Conservation (phyloP, 192 early-diverging fungal species). For the Coemansia sp. region DNA sequence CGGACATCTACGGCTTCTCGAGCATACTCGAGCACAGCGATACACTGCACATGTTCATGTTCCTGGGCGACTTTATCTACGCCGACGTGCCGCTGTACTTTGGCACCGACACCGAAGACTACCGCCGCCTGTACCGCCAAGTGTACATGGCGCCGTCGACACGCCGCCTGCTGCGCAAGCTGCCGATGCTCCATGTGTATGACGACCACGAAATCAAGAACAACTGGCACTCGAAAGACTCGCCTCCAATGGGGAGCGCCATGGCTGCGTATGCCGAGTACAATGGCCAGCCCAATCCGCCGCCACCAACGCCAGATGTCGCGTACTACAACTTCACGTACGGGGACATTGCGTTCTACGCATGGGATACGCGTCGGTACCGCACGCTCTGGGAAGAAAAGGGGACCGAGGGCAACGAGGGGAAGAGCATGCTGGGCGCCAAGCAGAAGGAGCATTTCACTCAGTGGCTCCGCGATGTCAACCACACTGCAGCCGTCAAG, state of each 20-base stretch:
- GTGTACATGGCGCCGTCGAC: conserved; percentile 46
- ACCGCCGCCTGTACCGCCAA: conserved; percentile 52
- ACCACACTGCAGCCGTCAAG: conserved; percentile 54
- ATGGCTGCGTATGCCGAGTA: conserved; percentile 52
- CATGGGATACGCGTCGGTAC: conserved; percentile 56
- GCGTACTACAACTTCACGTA: conserved; percentile 53
- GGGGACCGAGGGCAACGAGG: background rate
- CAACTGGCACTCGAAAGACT: conserved; percentile 52
- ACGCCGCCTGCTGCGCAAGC: conserved; percentile 25
- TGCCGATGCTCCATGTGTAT: conserved; percentile 54
- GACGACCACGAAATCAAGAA: conserved; percentile 60
- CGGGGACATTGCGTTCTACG: conserved; percentile 54
- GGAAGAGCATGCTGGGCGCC: conserved; percentile 45
- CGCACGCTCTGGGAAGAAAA: conserved; percentile 42
- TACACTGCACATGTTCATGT: conserved; percentile 43
- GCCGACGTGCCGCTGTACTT: conserved; percentile 53
- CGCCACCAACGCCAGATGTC: conserved; percentile 12
- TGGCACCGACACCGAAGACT: conserved; percentile 39
- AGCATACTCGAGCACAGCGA: conserved; percentile 46
- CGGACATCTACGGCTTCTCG: conserved; percentile 47
- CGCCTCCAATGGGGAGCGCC: conserved; percentile 45
- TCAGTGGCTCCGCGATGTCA: conserved; percentile 46
- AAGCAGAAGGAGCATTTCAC: conserved; percentile 50
- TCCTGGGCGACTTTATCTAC: conserved; percentile 60
- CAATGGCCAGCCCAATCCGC: conserved; percentile 47